Conservation (phyloP, 2,329 filamentous ascomycete species). For the Colletotrichum cereale region DNA sequence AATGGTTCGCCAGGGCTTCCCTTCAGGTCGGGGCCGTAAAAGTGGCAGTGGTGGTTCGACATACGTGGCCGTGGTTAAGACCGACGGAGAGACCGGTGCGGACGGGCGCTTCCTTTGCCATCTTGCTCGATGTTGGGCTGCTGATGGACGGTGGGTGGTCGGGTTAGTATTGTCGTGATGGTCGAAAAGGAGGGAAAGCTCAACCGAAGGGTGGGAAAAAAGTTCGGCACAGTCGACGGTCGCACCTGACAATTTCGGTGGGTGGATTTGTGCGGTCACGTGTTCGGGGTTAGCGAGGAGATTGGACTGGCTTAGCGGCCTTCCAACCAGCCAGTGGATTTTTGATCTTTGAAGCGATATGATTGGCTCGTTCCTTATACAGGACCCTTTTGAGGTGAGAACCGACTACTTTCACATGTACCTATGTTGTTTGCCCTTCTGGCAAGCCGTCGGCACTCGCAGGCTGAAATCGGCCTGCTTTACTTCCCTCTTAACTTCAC, state of each 20-base stretch:
- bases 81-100: conserved; percentile 71
- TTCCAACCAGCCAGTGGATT: background rate
- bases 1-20: background rate
- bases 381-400: background rate
- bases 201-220: conserved; percentile 7
- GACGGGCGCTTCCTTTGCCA: conserved; percentile 71
- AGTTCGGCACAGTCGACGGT: conserved; percentile 17
- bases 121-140: conserved; percentile 53
- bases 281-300: conserved; percentile 43
- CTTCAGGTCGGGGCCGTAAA: conserved; percentile 22
- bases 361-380: background rate
- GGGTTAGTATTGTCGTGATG: conserved; percentile 46
- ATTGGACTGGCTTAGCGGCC: conserved; percentile 2
- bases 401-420: background rate
- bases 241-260: conserved; percentile 25
- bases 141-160: conserved; percentile 47
- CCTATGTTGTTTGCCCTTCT: background rate
- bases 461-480: background rate
- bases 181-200: conserved; percentile 42
- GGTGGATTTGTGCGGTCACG: conserved; percentile 46
- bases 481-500: background rate
- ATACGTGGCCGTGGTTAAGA: conserved; percentile 75
- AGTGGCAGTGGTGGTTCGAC: conserved; percentile 51
- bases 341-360: background rate
- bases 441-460: background rate